Evolutionary conservation across 225 moss, liverwort and hornwort species (phyloP).

Genomic region (Polytrichum commune): DNA sequence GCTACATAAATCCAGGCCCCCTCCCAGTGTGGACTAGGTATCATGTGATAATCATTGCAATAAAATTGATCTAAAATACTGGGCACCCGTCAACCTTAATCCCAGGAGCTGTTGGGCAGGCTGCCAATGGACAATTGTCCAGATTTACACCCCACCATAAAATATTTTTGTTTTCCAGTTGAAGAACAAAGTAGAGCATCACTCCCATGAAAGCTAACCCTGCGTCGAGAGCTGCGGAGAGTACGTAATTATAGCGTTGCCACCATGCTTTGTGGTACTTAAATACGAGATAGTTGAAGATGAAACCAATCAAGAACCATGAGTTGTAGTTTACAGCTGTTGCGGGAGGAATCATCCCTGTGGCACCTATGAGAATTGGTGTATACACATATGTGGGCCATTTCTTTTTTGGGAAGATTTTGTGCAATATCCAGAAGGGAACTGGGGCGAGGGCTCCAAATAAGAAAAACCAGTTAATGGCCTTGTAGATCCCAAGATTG

Average conservation of each 20-base stretch:
- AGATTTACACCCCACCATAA: constrained; percentile 66
- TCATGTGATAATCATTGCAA: no score
- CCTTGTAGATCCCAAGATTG: constrained; percentile 46
- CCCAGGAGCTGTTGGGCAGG: constrained; percentile 71
- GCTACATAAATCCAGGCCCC: no score
- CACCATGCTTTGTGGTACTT: constrained; percentile 67
- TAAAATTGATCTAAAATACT: constrained; percentile 26
- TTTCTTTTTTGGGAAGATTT: constrained; percentile 44
- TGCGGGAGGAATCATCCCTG: constrained; percentile 62
- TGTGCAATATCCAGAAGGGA: constrained; percentile 63
- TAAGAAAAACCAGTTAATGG: constrained; percentile 73
- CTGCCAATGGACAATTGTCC: constrained; percentile 61
- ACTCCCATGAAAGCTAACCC: constrained; percentile 82
- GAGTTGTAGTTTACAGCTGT: constrained; percentile 54
- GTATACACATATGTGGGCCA: constrained; percentile 61
- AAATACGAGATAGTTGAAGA: constrained; percentile 68
- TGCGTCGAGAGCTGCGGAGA: constrained; percentile 75
- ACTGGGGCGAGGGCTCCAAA: constrained; percentile 58
- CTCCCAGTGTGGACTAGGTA: no score
- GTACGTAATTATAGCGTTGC: constrained; percentile 82
- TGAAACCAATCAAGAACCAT: constrained; percentile 59
- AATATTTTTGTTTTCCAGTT: constrained; percentile 40
- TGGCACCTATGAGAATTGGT: constrained; percentile 55
- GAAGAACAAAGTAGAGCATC: constrained; percentile 58
- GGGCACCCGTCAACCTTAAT: constrained; percentile 51